A percentile compares a stretch with the other conserved stretches of the same genome.
Conservation (phyloP, 2,329 filamentous ascomycete genomes). For the Trichoderma atrobrunneum region DNA sequence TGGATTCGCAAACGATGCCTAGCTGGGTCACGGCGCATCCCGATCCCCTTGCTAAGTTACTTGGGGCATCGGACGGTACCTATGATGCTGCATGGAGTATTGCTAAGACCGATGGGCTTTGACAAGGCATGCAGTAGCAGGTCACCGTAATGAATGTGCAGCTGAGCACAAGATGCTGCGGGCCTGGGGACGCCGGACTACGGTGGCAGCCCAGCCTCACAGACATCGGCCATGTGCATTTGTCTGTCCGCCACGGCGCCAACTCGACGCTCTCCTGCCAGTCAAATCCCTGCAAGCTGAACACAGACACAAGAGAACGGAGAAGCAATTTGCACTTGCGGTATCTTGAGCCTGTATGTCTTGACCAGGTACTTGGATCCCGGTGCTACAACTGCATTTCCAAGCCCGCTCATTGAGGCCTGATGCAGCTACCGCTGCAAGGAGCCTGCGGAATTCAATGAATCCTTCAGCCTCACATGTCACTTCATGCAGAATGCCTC, state of each 20-base stretch:
- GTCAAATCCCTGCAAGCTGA: background rate
- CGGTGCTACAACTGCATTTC: background rate
- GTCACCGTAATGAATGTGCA: background rate
- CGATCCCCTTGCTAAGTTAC: constrained; percentile 1
- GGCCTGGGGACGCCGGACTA: background rate
- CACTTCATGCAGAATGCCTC: background rate
- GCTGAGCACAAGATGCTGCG: background rate
- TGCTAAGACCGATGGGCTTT: background rate
- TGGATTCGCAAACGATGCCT: background rate
- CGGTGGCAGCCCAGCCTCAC: background rate
- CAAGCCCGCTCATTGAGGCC: background rate
- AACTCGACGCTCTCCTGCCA: background rate
- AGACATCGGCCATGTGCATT: background rate
- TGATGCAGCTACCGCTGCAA: background rate
- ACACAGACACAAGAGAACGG: background rate
- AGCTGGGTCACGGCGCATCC: background rate
- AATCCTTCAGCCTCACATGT: background rate
- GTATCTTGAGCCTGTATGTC: background rate
- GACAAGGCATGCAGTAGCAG: background rate
- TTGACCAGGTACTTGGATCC: constrained; percentile 2
- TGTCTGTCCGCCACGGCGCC: background rate
- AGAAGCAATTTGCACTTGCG: background rate
- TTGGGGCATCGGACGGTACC: background rate
- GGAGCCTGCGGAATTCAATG: background rate
- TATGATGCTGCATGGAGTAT: background rate